phyloP scores from a whole-genome alignment of 78 protist genomes.

The Cavenderia fasciculata region DNA sequence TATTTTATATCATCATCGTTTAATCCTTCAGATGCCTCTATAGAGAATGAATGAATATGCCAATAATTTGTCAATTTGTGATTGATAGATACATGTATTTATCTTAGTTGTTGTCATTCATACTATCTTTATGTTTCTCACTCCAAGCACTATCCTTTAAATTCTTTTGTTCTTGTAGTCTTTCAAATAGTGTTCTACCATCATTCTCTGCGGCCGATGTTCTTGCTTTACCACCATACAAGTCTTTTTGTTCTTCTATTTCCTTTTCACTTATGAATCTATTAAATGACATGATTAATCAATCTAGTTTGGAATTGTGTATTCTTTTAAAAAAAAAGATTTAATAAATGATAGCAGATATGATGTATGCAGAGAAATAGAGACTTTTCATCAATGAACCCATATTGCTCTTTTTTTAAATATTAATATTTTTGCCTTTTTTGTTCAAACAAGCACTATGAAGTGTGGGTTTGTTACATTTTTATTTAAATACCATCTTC shows the following conservation, averaged over 20 bases:
- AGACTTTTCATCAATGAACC: no score
- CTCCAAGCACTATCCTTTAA: conserved; percentile 7
- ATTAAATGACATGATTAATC: neutral
- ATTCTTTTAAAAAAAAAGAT: no score
- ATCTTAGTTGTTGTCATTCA: neutral
- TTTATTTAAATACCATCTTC: neutral
- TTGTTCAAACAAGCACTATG: no score
- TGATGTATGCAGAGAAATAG: no score
- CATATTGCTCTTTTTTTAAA: no score
- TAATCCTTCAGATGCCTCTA: conserved; percentile 58
- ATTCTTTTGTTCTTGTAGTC: conserved; percentile 50
- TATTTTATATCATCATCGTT: conserved; percentile 64
- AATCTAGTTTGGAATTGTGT: no score
- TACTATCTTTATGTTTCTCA: conserved; percentile 37
- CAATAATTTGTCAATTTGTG: no score
- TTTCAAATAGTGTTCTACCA: conserved; percentile 37
- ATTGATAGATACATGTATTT: neutral
- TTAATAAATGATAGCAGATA: no score
- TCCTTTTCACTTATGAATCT: conserved; percentile 47
- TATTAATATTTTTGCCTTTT: no score
- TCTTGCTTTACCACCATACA: conserved; percentile 34
- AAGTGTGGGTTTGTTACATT: no score
- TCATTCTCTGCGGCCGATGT: conserved; percentile 21
- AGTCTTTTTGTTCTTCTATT: conserved; percentile 49
- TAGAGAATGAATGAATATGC: no score